Evolutionary conservation across 192 early-diverging fungal genomes (phyloP), one percentile per base, ranked within the genome.

Genomic region (Gonapodya prolifera): DNA sequence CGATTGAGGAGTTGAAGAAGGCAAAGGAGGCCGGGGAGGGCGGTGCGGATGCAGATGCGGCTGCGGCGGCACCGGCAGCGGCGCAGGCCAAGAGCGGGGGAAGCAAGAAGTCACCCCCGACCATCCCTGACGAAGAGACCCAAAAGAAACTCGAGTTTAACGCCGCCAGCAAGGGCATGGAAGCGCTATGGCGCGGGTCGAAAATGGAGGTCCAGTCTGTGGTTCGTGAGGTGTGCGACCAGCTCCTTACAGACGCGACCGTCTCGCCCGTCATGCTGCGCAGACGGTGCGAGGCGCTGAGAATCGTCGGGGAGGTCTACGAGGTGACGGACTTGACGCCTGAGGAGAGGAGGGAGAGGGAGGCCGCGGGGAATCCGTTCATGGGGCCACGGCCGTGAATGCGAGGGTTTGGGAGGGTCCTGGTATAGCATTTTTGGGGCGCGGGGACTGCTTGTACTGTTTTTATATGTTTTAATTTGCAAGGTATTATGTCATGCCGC

Each of bases 181-280:
- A 94, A 77, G 94, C 94, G 1, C 87, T 98, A 73, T 98, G 96
- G 96, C 88, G 92, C 83, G 94, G 94, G 30, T 92, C 91, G 71
- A 96, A 96, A 79, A 82, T 99, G 78, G 98, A 99, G 80, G 95
- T 99, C 69, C 95, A 98, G 81, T 89, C 88, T 79, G 94, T 97
- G 8, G 81, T 98, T 75, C 86, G 95, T 69, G 94, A 96, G 78
- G 96, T 96, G 1, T 99, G 98, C 83, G 96, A 96, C 78, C 76
- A 80, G 8, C 90, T 94, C 30, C 83, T 98, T 74, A 85, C 89
- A 69, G 95, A 97, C 80, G 83, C 87, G 34, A 80, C 69, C 35
- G 86, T 84, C 1, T 75, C 84, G 70, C 89, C 89, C 81, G 83
- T 88, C 75, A 81, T 85, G 0, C 76, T 86, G 70, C 78, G 84